These are phyloP conservation scores for Keqinozyma sinolaborantium DNA, from an alignment of 1,139 yeast genomes.

Conservation along the genomic window DNA sequence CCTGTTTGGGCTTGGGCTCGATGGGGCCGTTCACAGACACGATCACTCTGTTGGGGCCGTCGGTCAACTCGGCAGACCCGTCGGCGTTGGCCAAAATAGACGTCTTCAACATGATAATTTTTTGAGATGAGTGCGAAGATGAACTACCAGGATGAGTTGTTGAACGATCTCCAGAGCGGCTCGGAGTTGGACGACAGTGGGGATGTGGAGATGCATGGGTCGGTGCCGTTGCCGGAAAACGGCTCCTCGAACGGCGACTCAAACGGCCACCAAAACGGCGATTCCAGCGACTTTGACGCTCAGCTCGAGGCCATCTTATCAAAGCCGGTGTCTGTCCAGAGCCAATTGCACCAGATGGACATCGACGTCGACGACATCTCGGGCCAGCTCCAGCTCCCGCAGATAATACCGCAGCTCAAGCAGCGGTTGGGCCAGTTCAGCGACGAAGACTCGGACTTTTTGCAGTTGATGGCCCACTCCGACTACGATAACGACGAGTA, in stretches of 20 bases:
- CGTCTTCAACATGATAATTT: conserved; percentile 15
- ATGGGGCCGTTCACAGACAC: conserved; percentile 89
- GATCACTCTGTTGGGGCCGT: conserved; percentile 54
- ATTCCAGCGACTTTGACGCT: background rate
- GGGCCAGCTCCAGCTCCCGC: conserved; percentile 18
- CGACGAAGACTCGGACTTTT: conserved; percentile 27
- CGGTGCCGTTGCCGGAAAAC: conserved; percentile 1
- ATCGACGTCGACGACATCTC: conserved; percentile 17
- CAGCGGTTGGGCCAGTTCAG: conserved; percentile 19
- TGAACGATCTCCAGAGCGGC: conserved; percentile 32
- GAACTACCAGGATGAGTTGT: conserved; percentile 32
- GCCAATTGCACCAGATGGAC: conserved; percentile 12
- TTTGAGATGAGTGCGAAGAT: conserved; percentile 3
- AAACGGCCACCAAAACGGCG: conserved; percentile 1
- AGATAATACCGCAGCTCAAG: conserved; percentile 24
- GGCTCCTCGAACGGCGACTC: conserved; percentile 1
- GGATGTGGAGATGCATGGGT: conserved; percentile 2
- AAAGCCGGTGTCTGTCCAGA: conserved; percentile 7
- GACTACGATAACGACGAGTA: conserved; percentile 39
- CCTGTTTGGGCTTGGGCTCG: conserved; percentile 82
- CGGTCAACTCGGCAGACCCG: conserved; percentile 67
- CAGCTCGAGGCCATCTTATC: conserved; percentile 8
- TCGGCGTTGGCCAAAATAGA: conserved; percentile 58
- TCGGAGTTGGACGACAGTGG: conserved; percentile 12
- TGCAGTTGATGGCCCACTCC: conserved; percentile 29